These are phyloP conservation scores for Xerocomellus chrysenteron DNA, from an alignment of 768 basidiomycete genomes.

Conservation along the genomic window DNA sequence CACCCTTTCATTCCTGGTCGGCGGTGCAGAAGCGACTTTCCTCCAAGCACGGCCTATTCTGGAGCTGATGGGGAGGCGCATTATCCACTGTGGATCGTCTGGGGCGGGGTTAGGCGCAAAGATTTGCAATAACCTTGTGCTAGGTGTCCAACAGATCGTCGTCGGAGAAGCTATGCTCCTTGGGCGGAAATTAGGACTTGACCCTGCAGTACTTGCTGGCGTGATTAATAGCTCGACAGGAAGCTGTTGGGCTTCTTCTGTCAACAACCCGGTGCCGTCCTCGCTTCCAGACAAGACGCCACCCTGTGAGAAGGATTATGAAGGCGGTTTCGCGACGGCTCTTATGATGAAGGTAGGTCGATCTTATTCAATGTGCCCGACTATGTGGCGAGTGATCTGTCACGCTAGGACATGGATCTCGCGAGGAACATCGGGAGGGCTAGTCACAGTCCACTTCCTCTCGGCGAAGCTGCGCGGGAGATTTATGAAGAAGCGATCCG, in stretches of 20 bases:
- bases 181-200: slow-evolving; percentile 77
- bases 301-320: slow-evolving; percentile 80
- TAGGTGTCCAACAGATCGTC: slow-evolving; percentile 80
- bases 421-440: slow-evolving; percentile 62
- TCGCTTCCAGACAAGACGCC: slow-evolving; percentile 70
- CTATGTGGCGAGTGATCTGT: slow-evolving; percentile 4
- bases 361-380: not conserved
- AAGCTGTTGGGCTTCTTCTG: slow-evolving; percentile 77
- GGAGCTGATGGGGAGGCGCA: slow-evolving; percentile 72
- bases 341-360: slow-evolving; percentile 76
- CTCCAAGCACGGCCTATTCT: slow-evolving; percentile 57
- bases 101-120: slow-evolving; percentile 85
- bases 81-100: slow-evolving; percentile 80
- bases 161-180: slow-evolving; percentile 90
- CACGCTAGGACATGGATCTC: slow-evolving; percentile 75
- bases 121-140: slow-evolving; percentile 84
- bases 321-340: slow-evolving; percentile 81
- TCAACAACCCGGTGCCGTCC: slow-evolving; percentile 85
- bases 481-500: slow-evolving; percentile 60
- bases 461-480: slow-evolving; percentile 61
- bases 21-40: slow-evolving; percentile 65
- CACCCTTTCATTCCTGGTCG: slow-evolving; percentile 89
- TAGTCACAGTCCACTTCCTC: slow-evolving; percentile 52
- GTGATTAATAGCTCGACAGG: slow-evolving; percentile 88
- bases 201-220: slow-evolving; percentile 70